Evolutionary conservation across 305 asterid genomes (phyloP).

Genomic region (Rubia balearica): DNA sequence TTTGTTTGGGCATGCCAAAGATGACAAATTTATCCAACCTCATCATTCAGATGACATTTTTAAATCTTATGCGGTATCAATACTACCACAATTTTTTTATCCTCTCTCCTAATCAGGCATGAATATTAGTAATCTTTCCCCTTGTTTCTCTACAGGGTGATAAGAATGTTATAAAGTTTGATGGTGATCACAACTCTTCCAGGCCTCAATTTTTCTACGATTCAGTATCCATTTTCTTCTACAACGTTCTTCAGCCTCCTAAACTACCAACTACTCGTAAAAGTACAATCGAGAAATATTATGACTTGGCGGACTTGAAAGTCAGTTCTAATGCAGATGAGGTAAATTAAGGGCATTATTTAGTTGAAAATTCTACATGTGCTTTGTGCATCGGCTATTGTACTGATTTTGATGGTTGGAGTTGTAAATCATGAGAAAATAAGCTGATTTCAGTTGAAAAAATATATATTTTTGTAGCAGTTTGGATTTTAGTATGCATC

Average conservation of each 20-base stretch:
- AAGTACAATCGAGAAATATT: constrained; percentile 61
- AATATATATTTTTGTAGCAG: neutral
- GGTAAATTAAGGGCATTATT: constrained; percentile 40
- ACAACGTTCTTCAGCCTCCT: constrained; percentile 92
- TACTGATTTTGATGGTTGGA: neutral
- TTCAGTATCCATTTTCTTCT: constrained; percentile 89
- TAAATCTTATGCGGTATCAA: constrained; percentile 61
- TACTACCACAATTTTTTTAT: constrained; percentile 18
- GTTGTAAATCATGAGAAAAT: neutral
- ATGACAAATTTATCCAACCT: constrained; percentile 81
- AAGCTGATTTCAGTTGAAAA: neutral
- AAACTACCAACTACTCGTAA: constrained; percentile 48
- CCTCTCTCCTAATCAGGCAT: constrained; percentile 17
- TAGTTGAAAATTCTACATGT: neutral
- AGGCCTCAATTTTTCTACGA: constrained; percentile 91
- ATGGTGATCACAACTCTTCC: constrained; percentile 96
- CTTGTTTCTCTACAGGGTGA: constrained; percentile 65
- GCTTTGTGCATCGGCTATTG: neutral
- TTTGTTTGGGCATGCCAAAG: constrained; percentile 93
- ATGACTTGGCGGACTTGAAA: constrained; percentile 74
- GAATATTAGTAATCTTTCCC: neutral
- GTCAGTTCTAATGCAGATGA: constrained; percentile 61
- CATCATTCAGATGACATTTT: constrained; percentile 80
- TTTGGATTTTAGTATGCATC: constrained; percentile 2
- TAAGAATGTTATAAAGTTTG: constrained; percentile 87